These are phyloP conservation scores for Aphanomyces euteiches DNA, from an alignment of 352 stramenopile species.

Conservation along the genomic window DNA sequence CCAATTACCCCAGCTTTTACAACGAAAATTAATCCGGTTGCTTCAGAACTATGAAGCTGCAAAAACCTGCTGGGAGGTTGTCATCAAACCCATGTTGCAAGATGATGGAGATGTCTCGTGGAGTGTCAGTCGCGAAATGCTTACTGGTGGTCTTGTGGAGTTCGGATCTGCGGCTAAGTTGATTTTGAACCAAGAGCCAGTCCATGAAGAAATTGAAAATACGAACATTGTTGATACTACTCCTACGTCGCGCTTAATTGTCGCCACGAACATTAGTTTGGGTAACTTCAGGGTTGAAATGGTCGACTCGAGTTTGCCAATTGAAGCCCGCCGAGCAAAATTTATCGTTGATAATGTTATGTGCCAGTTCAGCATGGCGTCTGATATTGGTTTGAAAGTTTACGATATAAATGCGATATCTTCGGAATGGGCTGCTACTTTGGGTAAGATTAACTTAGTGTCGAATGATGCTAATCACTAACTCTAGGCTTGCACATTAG, in stretches of 20 bases:
- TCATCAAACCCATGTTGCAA: conserved; percentile 41
- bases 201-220: conserved; percentile 3
- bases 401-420: conserved; percentile 26
- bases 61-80: conserved; percentile 53
- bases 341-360: conserved; percentile 66
- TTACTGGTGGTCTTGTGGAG: conserved; percentile 65
- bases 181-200: conserved; percentile 24
- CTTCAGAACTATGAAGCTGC: conserved; percentile 68
- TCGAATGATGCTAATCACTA: not conserved
- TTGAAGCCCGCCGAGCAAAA: conserved; percentile 51
- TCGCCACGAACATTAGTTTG: conserved; percentile 59
- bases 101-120: conserved; percentile 42
- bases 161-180: conserved; percentile 53
- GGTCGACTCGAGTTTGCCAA: conserved; percentile 53
- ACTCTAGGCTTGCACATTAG: conserved; percentile 56
- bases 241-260: conserved; percentile 8
- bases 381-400: conserved; percentile 28
- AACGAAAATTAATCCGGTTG: conserved; percentile 70
- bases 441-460: not conserved
- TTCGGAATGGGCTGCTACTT: conserved; percentile 55
- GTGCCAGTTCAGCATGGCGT: conserved; percentile 48
- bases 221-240: not conserved
- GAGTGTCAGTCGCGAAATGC: conserved; percentile 55
- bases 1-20: conserved; percentile 33
- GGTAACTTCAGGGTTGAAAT: conserved; percentile 61